Percentiles rank a stretch among this genome's conserved stretches.
Evolutionary conservation across 164 flowering plant species (phyloP).

Genomic region (Paratinospora sagittata): DNA sequence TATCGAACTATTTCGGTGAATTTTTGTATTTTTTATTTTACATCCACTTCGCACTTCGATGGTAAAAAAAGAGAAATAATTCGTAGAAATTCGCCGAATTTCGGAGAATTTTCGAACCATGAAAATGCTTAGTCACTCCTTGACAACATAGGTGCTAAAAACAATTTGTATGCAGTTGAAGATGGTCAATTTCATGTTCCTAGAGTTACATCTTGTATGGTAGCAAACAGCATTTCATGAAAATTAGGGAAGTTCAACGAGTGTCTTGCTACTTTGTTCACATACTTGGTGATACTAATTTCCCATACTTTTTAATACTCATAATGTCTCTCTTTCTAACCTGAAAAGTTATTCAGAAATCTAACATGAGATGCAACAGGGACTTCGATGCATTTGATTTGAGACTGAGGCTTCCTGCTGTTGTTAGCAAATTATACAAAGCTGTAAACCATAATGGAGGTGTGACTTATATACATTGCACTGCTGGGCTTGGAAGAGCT

Average conservation of each 20-base stretch:
- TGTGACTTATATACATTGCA: slow-evolving; percentile 89
- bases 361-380: slow-evolving; percentile 41
- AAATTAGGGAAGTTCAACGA: background rate
- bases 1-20: no score
- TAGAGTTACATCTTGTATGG: background rate
- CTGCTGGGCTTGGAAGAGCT: slow-evolving; percentile 99
- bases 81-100: no score
- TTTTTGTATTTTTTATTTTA: no score
- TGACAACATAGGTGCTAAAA: no score
- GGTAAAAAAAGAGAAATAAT: no score
- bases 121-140: no score
- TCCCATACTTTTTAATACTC: background rate
- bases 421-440: slow-evolving; percentile 65
- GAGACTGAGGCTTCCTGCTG: slow-evolving; percentile 81
- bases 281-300: background rate
- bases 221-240: background rate
- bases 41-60: no score
- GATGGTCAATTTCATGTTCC: background rate
- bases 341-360: background rate
- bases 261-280: background rate
- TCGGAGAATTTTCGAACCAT: no score
- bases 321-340: background rate
- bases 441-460: slow-evolving; percentile 80
- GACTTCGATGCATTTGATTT: slow-evolving; percentile 93
- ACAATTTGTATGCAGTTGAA: background rate